Conservation (phyloP, 306 rosid species). For the Argentina anserina region DNA sequence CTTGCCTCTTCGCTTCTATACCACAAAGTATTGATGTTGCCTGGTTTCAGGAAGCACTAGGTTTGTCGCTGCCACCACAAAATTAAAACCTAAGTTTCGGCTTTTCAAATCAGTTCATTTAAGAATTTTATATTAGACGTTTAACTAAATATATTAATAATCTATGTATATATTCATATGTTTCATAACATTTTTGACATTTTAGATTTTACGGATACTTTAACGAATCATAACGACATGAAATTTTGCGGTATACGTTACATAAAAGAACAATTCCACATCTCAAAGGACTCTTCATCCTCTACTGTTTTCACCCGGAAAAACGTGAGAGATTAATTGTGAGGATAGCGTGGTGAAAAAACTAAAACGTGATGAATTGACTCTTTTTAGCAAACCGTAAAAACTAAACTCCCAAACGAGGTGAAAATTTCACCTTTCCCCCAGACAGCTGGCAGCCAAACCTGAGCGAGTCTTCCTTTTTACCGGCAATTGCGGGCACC, state of each 20-base stretch:
- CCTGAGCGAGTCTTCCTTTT: conserved; percentile 31
- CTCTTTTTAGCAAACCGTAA: not conserved
- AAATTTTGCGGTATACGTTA: not conserved
- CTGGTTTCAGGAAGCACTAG: no score
- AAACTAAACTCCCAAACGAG: not conserved
- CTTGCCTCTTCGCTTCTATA: no score
- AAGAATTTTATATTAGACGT: no score
- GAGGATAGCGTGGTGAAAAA: not conserved
- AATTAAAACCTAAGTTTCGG: no score
- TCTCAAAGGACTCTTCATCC: not conserved
- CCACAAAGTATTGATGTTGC: no score
- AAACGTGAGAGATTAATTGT: not conserved
- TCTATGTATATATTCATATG: no score
- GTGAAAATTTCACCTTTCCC: not conserved
- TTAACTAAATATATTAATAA: no score
- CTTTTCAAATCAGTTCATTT: no score
- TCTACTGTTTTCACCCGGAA: not conserved
- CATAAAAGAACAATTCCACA: not conserved
- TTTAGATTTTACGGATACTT: no score
- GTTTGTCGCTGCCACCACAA: no score
- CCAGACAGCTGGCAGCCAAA: conserved; percentile 33
- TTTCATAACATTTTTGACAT: no score
- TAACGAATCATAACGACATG: no score
- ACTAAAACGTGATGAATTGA: not conserved
- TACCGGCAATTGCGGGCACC: conserved; percentile 36